Base-by-base conservation (phyloP, 202 grass and related monocot genomes). In the Elaeis oleifera region DNA sequence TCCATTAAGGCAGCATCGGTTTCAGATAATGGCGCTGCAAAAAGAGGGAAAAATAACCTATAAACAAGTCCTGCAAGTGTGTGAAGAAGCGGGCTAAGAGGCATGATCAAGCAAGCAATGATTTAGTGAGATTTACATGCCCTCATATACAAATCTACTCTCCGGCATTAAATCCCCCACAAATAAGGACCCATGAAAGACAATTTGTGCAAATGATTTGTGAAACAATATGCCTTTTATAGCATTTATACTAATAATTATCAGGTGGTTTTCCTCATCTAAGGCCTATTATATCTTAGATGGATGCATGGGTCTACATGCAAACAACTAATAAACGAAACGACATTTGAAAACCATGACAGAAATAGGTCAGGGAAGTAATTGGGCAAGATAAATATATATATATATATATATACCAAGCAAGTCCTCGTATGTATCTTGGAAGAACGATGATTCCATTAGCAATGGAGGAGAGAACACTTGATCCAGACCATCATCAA, bases 401-500 rank as follows among this genome's bases (percentile, higher is more conserved):
- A 44, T 44, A 2, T 27, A 27, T 25, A 25, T 27, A 27, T 44
- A 44, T 44, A 56, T 94, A 99, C 95, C 95, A 64, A 99, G 85
- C 80, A 99, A 84, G 75, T 99, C 95, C 60, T 99, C 89, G 0
- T 90, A 86, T 16, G 80, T 68, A 72, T 99, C 95, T 51, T 80
- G 80, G 56, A 99, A 92, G 51, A 97, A 71, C 5, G 84, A 82
- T 32, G 89, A 83, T 55, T 99, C 88, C 72, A 90, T 59, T 67
- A 94, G 72, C 58, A 99, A 78, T 36, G 88, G 88, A 0, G 88
- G 94, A 1, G 95, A 94, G 67, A 94, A 99, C 53, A 87, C 89
- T 94, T 99, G 89, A 90, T 99, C 88, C 63, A 89, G 78, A 69
- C 79, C 73, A 81, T 97, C 88, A 61, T 99, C 85, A 23, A 73